phyloP scores from a whole-genome alignment of 768 basidiomycete species.

The Hydnomerulius pinastri region DNA sequence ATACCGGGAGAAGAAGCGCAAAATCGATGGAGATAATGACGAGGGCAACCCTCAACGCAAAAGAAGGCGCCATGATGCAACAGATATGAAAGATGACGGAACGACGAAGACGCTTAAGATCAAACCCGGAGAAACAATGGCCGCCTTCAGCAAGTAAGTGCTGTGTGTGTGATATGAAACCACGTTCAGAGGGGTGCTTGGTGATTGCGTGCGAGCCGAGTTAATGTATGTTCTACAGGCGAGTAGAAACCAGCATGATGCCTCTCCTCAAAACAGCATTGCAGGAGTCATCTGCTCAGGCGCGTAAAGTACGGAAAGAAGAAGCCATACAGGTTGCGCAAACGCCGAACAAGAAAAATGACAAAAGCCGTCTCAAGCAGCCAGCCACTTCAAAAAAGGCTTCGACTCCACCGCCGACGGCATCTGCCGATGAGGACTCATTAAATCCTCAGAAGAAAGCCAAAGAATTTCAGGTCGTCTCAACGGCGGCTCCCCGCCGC shows the following conservation, averaged over 20 bases:
- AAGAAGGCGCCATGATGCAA: slow-evolving; percentile 27
- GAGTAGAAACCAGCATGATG: slow-evolving; percentile 74
- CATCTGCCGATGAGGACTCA: slow-evolving; percentile 20
- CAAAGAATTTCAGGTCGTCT: slow-evolving; percentile 51
- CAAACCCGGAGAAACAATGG: slow-evolving; percentile 67
- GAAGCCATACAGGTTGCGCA: slow-evolving; percentile 14
- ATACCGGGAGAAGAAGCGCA: slow-evolving; percentile 50
- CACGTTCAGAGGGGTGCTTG: background rate
- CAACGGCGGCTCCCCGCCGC: slow-evolving; percentile 59
- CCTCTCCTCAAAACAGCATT: slow-evolving; percentile 63
- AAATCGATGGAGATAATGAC: slow-evolving; percentile 27
- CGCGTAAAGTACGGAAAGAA: slow-evolving; percentile 47
- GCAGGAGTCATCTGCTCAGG: slow-evolving; percentile 52
- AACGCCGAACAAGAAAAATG: slow-evolving; percentile 16
- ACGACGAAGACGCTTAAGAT: slow-evolving; percentile 44
- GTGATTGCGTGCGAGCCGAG: slow-evolving; percentile 7
- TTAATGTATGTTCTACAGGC: slow-evolving; percentile 42
- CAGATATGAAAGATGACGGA: slow-evolving; percentile 15
- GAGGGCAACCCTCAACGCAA: slow-evolving; percentile 32
- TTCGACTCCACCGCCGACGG: slow-evolving; percentile 14
- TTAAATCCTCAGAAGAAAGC: slow-evolving; percentile 15
- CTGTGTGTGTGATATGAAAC: slow-evolving; percentile 12
- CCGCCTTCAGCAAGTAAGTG: slow-evolving; percentile 73
- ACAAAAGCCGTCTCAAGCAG: slow-evolving; percentile 6
- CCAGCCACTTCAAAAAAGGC: slow-evolving; percentile 13